phyloP scores from a whole-genome alignment of 768 basidiomycete genomes.

The Suillus fuscotomentosus region DNA sequence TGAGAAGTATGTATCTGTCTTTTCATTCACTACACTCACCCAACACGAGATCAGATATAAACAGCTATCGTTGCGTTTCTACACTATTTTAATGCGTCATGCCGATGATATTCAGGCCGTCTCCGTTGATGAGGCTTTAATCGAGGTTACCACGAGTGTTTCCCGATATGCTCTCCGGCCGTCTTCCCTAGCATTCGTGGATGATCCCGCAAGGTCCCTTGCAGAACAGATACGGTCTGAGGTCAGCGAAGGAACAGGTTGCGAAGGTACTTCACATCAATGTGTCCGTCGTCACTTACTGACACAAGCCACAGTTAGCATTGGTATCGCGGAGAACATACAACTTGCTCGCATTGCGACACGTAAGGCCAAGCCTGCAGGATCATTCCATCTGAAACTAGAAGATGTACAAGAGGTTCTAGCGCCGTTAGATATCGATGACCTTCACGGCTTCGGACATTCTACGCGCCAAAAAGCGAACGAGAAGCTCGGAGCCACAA shows the following conservation, averaged over 20 bases:
- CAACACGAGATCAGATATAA: constrained; percentile 61
- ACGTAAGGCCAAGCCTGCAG: constrained; percentile 87
- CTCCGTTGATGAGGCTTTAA: constrained; percentile 93
- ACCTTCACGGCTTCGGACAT: constrained; percentile 85
- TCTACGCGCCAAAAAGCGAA: constrained; percentile 74
- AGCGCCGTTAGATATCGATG: constrained; percentile 68
- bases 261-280: constrained; percentile 57
- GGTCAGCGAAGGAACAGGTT: constrained; percentile 75
- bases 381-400: constrained; percentile 70
- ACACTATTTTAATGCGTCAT: constrained; percentile 86
- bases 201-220: constrained; percentile 70
- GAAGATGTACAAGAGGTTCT: constrained; percentile 55
- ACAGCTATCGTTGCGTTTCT: constrained; percentile 80
- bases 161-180: constrained; percentile 32
- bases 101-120: constrained; percentile 94
- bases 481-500: constrained; percentile 73
- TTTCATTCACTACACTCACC: neutral
- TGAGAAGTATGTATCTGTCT: constrained; percentile 50
- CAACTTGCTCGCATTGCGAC: constrained; percentile 92
- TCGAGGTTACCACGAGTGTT: constrained; percentile 76
- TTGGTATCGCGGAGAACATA: constrained; percentile 91
- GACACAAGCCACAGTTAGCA: constrained; percentile 60
- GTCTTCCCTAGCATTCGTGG: constrained; percentile 20
- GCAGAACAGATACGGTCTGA: constrained; percentile 81
- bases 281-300: neutral